A percentile compares a stretch with the other conserved stretches of the same genome.
These are phyloP conservation scores for Boletellus sp. DNA, from an alignment of 768 basidiomycete species.

Conservation along the genomic window DNA sequence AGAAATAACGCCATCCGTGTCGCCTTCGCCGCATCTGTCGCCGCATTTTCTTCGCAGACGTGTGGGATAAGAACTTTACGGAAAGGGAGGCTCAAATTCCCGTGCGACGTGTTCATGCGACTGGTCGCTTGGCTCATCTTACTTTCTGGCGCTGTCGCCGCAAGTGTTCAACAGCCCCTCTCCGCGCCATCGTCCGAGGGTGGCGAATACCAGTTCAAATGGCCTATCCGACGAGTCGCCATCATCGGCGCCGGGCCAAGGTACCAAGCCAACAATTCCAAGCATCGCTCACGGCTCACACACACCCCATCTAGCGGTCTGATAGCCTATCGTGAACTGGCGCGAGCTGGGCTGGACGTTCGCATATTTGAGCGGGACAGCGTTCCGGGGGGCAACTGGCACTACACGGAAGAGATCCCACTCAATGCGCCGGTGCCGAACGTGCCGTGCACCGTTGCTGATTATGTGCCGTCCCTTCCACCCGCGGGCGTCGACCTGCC, in stretches of 20 bases:
- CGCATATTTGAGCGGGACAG: constrained; percentile 16
- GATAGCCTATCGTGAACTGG: constrained; percentile 11
- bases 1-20: too few species aligned
- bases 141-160: not conserved
- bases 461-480: constrained; percentile 13
- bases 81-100: too few species aligned
- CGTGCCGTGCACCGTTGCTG: not conserved
- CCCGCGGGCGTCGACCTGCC: constrained; percentile 5
- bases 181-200: not conserved
- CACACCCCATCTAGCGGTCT: constrained; percentile 3
- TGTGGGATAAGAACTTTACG: too few species aligned
- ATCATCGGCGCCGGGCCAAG: constrained; percentile 16
- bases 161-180: constrained; percentile 2
- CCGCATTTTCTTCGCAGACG: too few species aligned
- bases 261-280: not conserved
- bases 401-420: constrained; percentile 15
- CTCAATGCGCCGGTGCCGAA: constrained; percentile 13
- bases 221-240: constrained; percentile 15
- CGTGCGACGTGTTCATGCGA: not conserved
- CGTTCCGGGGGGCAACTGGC: constrained; percentile 12
- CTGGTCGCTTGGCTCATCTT: not conserved
- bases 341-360: constrained; percentile 13
- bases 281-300: not conserved
- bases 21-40: too few species aligned
- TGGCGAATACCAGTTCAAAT: constrained; percentile 8